phyloP scores from a whole-genome alignment of 306 rosid species.

The Acmispon strigosus region DNA sequence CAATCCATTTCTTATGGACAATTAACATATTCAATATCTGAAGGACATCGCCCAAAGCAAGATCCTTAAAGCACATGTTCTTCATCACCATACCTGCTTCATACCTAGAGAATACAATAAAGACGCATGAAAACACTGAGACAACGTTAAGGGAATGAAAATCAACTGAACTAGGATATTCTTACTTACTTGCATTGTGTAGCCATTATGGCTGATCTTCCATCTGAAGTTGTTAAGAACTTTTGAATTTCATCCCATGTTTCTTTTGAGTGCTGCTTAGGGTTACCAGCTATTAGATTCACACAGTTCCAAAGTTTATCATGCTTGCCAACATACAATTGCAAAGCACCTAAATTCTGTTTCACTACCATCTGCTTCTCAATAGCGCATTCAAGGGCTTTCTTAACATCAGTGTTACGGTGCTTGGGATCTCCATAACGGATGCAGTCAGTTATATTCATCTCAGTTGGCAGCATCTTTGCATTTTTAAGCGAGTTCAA shows the following conservation, averaged over 20 bases:
- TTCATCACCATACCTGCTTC: conserved; percentile 68
- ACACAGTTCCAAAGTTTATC: conserved; percentile 79
- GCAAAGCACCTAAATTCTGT: conserved; percentile 72
- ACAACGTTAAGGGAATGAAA: conserved; percentile 13
- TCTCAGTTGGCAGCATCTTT: conserved; percentile 80
- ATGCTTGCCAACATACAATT: conserved; percentile 68
- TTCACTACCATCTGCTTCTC: conserved; percentile 76
- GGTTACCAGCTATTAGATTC: conserved; percentile 55
- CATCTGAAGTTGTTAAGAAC: conserved; percentile 53
- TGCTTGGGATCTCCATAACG: conserved; percentile 79
- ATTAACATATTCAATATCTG: conserved; percentile 62
- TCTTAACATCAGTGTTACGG: conserved; percentile 68
- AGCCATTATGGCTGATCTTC: conserved; percentile 57
- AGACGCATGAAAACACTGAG: neutral
- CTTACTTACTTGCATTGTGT: conserved; percentile 76
- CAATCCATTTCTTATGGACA: conserved; percentile 69
- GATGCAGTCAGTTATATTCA: conserved; percentile 71
- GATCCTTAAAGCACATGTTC: conserved; percentile 55
- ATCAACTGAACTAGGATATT: neutral
- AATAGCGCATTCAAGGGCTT: conserved; percentile 73
- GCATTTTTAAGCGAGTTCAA: conserved; percentile 65
- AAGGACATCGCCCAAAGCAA: conserved; percentile 61
- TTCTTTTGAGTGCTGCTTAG: conserved; percentile 47
- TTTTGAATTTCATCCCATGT: conserved; percentile 55
- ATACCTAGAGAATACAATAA: conserved; percentile 46